Evolutionary conservation across 257 asterid genomes (phyloP).

Genomic region (Capsicum chinense): DNA sequence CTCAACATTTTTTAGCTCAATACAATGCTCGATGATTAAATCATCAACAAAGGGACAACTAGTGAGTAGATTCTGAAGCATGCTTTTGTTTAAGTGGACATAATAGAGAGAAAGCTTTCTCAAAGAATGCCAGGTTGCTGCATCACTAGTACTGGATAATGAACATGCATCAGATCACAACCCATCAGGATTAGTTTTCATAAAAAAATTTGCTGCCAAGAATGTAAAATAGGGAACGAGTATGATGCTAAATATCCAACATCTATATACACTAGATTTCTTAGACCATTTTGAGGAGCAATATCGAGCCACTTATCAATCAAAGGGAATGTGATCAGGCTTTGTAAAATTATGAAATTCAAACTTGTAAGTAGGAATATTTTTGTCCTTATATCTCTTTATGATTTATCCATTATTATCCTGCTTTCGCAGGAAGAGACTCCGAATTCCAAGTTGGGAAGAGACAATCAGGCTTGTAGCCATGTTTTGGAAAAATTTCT

Average conservation of each 20-base stretch:
- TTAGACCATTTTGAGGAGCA: background rate
- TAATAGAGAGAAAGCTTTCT: background rate
- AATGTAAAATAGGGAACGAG: background rate
- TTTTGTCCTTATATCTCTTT: background rate
- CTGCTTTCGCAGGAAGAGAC: background rate
- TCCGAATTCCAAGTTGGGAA: background rate
- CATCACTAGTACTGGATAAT: background rate
- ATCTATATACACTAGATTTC: background rate
- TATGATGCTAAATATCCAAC: background rate
- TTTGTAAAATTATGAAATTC: background rate
- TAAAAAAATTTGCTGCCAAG: background rate
- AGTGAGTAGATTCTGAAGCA: background rate
- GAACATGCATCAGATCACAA: background rate
- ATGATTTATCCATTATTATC: background rate
- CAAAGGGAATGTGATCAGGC: background rate
- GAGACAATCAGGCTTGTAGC: background rate
- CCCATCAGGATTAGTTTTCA: background rate
- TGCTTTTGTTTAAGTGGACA: background rate
- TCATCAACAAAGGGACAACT: background rate
- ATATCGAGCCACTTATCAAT: background rate
- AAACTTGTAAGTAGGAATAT: background rate
- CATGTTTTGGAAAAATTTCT: background rate
- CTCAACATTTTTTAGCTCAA: background rate
- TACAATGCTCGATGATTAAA: background rate
- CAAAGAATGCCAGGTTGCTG: background rate